Conservation (phyloP, 768 basidiomycete species). For the Auricularia cornea region DNA sequence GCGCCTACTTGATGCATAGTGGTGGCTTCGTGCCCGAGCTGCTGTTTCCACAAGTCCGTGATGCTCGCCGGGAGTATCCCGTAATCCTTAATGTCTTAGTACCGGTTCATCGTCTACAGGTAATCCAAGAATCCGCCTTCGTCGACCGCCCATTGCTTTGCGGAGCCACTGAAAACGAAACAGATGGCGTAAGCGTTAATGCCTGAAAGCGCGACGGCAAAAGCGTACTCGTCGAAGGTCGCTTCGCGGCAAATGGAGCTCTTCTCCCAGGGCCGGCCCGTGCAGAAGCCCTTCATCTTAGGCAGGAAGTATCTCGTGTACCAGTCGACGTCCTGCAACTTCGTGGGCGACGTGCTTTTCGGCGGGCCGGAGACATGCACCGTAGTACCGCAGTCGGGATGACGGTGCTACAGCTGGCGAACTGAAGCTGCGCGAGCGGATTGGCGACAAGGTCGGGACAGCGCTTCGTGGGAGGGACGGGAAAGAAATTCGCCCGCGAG, state of each 20-base stretch:
- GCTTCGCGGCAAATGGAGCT: constrained; percentile 40
- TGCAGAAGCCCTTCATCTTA: constrained; percentile 65
- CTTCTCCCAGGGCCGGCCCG: constrained; percentile 69
- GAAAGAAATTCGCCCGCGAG: constrained; percentile 83
- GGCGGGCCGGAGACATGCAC: constrained; percentile 68
- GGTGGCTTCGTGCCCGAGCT: constrained; percentile 79
- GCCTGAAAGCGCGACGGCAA: neutral
- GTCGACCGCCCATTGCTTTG: constrained; percentile 62
- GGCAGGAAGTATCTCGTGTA: constrained; percentile 65
- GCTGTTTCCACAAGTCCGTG: constrained; percentile 66
- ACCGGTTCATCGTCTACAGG: constrained; percentile 54
- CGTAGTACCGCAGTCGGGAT: constrained; percentile 59
- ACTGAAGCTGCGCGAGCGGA: constrained; percentile 35
- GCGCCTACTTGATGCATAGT: constrained; percentile 45
- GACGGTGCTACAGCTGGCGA: constrained; percentile 54
- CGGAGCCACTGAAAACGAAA: constrained; percentile 33
- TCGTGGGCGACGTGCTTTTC: constrained; percentile 36
- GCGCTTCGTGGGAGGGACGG: constrained; percentile 64
- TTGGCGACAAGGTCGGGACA: constrained; percentile 69
- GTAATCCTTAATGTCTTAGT: constrained; percentile 42
- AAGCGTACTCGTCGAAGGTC: constrained; percentile 13
- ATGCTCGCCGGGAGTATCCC: constrained; percentile 60
- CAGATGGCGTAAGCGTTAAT: constrained; percentile 7
- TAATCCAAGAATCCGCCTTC: constrained; percentile 74
- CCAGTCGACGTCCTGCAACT: constrained; percentile 56